A percentile compares a stretch with the other conserved stretches of the same genome.
Evolutionary conservation across 1,139 yeast species (phyloP).

Genomic region (Zygosaccharomyces sapae): DNA sequence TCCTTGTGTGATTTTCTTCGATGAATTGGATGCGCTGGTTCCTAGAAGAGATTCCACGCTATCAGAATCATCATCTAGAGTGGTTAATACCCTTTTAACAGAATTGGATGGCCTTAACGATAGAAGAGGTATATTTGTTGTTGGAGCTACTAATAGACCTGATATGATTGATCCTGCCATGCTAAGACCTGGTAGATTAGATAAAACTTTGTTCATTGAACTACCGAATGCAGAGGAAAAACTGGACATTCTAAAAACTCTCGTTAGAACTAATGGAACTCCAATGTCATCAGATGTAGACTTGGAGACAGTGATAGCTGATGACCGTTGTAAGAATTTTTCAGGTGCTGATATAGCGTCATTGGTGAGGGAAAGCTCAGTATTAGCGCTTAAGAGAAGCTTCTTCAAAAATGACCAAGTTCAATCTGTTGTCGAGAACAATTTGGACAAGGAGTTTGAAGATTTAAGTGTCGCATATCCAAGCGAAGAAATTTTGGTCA

Average conservation of each 20-base stretch:
- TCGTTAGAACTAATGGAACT: constrained; percentile 65
- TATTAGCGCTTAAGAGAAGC: constrained; percentile 70
- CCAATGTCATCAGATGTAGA: constrained; percentile 67
- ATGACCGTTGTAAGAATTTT: constrained; percentile 78
- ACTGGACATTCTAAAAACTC: constrained; percentile 72
- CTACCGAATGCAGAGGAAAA: constrained; percentile 77
- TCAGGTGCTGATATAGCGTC: constrained; percentile 96
- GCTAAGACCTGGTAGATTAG: constrained; percentile 95
- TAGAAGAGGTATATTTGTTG: constrained; percentile 85
- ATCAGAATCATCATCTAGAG: constrained; percentile 88
- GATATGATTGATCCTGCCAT: constrained; percentile 98
- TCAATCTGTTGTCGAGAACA: constrained; percentile 39
- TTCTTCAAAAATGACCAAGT: constrained; percentile 47
- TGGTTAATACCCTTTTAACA: constrained; percentile 88
- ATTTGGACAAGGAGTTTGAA: constrained; percentile 40
- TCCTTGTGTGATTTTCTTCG: constrained; percentile 94
- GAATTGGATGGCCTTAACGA: constrained; percentile 94
- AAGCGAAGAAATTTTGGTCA: constrained; percentile 48
- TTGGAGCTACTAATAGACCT: constrained; percentile 96
- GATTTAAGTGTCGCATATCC: constrained; percentile 46
- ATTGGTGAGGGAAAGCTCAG: constrained; percentile 88
- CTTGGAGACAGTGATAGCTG: constrained; percentile 58
- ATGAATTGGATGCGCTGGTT: constrained; percentile 92
- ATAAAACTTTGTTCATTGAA: constrained; percentile 87
- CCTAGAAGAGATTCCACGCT: constrained; percentile 86